These are phyloP conservation scores for Nicotiana benthamiana DNA, from an alignment of 257 asterid genomes.

Conservation along the genomic window DNA sequence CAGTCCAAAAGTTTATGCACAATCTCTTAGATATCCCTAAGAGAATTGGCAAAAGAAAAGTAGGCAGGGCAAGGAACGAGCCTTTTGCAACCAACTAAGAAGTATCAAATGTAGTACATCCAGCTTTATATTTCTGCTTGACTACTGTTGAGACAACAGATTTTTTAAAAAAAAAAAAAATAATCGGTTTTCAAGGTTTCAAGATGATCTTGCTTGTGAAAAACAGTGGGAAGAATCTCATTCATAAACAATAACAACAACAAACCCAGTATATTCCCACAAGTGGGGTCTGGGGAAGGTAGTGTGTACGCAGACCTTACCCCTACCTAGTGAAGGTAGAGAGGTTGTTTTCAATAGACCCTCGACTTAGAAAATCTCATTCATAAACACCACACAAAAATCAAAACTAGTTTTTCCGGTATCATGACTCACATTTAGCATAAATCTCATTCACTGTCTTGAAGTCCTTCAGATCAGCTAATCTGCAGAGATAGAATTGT, in stretches of 20 bases:
- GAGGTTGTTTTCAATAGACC: too few species aligned
- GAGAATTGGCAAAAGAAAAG: background rate
- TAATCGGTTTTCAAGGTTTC: background rate
- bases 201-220: background rate
- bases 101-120: background rate
- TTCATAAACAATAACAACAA: too few species aligned
- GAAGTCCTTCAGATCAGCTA: slow-evolving; percentile 98
- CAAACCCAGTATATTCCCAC: too few species aligned
- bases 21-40: background rate
- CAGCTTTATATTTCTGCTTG: background rate
- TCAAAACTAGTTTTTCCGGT: background rate
- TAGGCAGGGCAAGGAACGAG: background rate
- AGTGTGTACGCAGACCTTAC: too few species aligned
- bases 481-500: slow-evolving; percentile 32
- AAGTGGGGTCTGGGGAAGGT: too few species aligned
- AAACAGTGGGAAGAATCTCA: background rate
- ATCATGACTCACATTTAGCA: slow-evolving; percentile 73
- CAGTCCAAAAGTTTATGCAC: too few species aligned
- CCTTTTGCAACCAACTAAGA: background rate
- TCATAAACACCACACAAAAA: background rate
- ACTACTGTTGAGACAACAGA: too few species aligned
- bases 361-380: too few species aligned
- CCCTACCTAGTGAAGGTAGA: too few species aligned
- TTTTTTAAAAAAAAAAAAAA: too few species aligned
- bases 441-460: slow-evolving; percentile 86